Base-by-base conservation (phyloP, 345 rosid genomes). In the Sisymbrium altissimum region DNA sequence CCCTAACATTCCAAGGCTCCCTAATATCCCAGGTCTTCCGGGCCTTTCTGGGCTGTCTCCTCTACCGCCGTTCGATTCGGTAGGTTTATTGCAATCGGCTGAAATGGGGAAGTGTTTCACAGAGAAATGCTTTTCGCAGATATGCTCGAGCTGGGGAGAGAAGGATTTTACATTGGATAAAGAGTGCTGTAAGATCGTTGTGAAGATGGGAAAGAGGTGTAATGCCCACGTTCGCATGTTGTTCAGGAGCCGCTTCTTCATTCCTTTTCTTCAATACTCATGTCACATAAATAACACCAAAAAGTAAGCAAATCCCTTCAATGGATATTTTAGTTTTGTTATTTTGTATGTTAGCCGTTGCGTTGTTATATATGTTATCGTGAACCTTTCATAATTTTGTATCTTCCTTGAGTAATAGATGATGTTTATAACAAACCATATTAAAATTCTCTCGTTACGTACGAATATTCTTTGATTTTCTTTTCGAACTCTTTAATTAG, bases 221-320 rank as follows among this genome's bases (percentile, higher is more conserved):
- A 9, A 69, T 18, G 56, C 18, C 6, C 33, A 69, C 21, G 33
- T 57, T 19, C 44, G 14, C 10, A 30, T 43, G 65, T 41, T 69
- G 55, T 41, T 56, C 11, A 69, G 32, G 45, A 56, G 55, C 23
- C 73, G 53, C 0, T 43, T 69, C 33, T 43, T 56, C 7, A 44
- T 12, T 56, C 53, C 55, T 36, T 27, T 67, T 69, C 65, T 69
- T 43, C 73, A 13, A 32, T 13, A 69, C 44, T 69, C 55, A 3
- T 69, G 73, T 57, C 33, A 44, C 65, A 43, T 56, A 30, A 32
- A 56, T 11, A 23, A 44, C 19, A 32, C n/a, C 55, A 56, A 9
- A 41, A 13, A 43, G 33, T 69, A 56, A 56, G 41, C 19, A 6
- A 32, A 12, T 21, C 12, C 55, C 15, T 56, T 19, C 43, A 18